Evolutionary conservation across 768 basidiomycete species (phyloP).

Genomic region (Pleurotus giganteus): DNA sequence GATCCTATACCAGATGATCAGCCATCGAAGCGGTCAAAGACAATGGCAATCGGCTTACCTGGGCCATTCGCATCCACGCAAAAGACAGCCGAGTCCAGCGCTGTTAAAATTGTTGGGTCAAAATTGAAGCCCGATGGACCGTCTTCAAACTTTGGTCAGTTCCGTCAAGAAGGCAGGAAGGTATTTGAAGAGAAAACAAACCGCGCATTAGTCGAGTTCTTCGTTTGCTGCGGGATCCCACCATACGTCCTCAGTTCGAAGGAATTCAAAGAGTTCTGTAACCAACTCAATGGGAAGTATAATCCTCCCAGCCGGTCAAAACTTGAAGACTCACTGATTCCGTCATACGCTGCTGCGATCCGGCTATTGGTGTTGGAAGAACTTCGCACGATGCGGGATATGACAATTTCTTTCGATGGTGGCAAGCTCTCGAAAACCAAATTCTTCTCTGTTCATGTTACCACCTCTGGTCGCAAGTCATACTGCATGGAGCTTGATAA

Average conservation of each 20-base stretch:
- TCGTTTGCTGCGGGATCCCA: slow-evolving; percentile 10
- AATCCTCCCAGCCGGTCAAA: slow-evolving; percentile 1
- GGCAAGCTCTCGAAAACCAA: slow-evolving; percentile 10
- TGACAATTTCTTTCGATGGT: slow-evolving; percentile 15
- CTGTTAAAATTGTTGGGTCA: background rate
- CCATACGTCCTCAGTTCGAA: slow-evolving; percentile 9
- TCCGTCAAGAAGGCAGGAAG: slow-evolving; percentile 10
- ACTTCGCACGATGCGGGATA: background rate
- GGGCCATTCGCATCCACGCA: too few relatives aligned
- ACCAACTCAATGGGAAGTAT: slow-evolving; percentile 6
- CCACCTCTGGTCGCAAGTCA: slow-evolving; percentile 6
- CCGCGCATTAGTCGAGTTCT: slow-evolving; percentile 10
- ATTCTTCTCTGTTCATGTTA: slow-evolving; percentile 11
- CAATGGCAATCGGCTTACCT: too few relatives aligned
- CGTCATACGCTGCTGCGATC: slow-evolving; percentile 11
- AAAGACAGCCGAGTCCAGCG: too few relatives aligned
- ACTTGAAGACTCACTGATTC: slow-evolving; percentile 11
- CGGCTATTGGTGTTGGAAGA: slow-evolving; percentile 5
- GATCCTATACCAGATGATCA: background rate
- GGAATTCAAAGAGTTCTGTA: slow-evolving; percentile 12
- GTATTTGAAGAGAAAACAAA: slow-evolving; percentile 2
- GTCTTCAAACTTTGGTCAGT: background rate
- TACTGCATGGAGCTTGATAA: slow-evolving; percentile 14
- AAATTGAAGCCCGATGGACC: background rate
- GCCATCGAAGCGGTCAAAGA: background rate